These are phyloP conservation scores for Mycena galopus DNA, from an alignment of 768 basidiomycete genomes.

Conservation along the genomic window DNA sequence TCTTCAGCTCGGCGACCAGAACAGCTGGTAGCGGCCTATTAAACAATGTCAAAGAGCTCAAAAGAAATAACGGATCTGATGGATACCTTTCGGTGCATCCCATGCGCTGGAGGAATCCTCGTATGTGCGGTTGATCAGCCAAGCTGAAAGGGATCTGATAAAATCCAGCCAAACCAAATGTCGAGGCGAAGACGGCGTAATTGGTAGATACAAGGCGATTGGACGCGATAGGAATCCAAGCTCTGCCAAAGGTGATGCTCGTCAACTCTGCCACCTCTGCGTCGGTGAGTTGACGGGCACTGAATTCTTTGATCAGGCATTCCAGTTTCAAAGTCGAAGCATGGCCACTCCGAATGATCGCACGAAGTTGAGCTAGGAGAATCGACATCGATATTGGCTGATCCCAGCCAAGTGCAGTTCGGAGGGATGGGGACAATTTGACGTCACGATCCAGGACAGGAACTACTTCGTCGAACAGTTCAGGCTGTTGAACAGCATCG, in stretches of 20 bases:
- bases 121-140: constrained; percentile 22
- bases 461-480: constrained; percentile 58
- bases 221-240: constrained; percentile 37
- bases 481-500: constrained; percentile 41
- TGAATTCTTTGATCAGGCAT: constrained; percentile 34
- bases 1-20: constrained; percentile 44
- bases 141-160: constrained; percentile 36
- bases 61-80: not conserved
- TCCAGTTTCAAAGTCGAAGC: constrained; percentile 34
- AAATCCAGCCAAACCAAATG: constrained; percentile 37
- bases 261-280: constrained; percentile 17
- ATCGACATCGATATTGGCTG: constrained; percentile 46
- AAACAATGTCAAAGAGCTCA: not conserved
- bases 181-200: constrained; percentile 40
- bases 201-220: constrained; percentile 45
- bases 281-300: constrained; percentile 26
- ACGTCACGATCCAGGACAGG: constrained; percentile 44
- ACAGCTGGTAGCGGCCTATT: constrained; percentile 48
- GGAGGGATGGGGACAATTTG: constrained; percentile 45
- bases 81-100: constrained; percentile 55
- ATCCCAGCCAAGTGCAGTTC: constrained; percentile 55
- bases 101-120: constrained; percentile 45
- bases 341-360: constrained; percentile 17
- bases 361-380: constrained; percentile 50
- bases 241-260: constrained; percentile 12